A percentile compares a stretch with the other conserved stretches of the same genome.
Evolutionary conservation across 768 basidiomycete genomes (phyloP).

Genomic region (Lentinus tigrinus): DNA sequence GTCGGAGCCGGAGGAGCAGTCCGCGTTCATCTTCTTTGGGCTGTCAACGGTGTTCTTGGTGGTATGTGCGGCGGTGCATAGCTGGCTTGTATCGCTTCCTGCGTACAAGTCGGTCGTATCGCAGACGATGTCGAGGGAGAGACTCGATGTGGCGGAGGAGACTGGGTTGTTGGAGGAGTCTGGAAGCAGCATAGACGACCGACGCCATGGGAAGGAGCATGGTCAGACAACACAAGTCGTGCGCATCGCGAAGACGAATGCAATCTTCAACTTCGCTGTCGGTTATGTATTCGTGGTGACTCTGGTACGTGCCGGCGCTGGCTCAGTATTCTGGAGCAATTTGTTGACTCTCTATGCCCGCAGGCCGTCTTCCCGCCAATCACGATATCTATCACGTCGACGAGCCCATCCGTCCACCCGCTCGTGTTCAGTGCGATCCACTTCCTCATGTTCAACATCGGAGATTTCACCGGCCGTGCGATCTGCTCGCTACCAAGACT

Average conservation of each 20-base stretch:
- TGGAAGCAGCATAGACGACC: slow-evolving; percentile 19
- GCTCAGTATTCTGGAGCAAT: background rate
- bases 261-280: slow-evolving; percentile 67
- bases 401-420: slow-evolving; percentile 66
- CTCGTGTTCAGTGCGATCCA: slow-evolving; percentile 80
- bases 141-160: slow-evolving; percentile 1
- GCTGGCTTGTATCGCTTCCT: slow-evolving; percentile 56
- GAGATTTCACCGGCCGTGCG: slow-evolving; percentile 71
- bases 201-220: slow-evolving; percentile 21
- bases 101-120: slow-evolving; percentile 54
- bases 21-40: slow-evolving; percentile 73
- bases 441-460: slow-evolving; percentile 73
- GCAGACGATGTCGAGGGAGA: background rate
- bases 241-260: slow-evolving; percentile 62
- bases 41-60: slow-evolving; percentile 67
- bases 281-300: slow-evolving; percentile 79
- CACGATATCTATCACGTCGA: slow-evolving; percentile 72
- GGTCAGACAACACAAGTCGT: slow-evolving; percentile 45
- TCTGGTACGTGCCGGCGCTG: slow-evolving; percentile 49
- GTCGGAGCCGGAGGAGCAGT: slow-evolving; percentile 55
- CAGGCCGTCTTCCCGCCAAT: slow-evolving; percentile 88
- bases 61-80: slow-evolving; percentile 50
- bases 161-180: slow-evolving; percentile 32
- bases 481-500: slow-evolving; percentile 64
- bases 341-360: background rate